These are phyloP conservation scores for Hymenoscyphus fraxineus DNA, from an alignment of 2,329 filamentous ascomycete species.

Conservation along the genomic window DNA sequence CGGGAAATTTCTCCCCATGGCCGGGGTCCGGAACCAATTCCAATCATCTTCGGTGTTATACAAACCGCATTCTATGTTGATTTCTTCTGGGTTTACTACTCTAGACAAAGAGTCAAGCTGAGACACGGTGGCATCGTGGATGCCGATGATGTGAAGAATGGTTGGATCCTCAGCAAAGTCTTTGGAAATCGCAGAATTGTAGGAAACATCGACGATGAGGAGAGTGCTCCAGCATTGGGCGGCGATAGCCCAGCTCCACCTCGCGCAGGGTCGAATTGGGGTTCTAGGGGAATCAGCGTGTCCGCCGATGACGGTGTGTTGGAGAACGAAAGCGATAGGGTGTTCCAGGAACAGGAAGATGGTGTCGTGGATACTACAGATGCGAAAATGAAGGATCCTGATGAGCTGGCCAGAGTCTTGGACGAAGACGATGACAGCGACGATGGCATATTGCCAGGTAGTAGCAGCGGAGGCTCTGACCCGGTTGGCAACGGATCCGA, in stretches of 20 bases:
- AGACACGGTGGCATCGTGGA: constrained; percentile 84
- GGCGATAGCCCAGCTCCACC: constrained; percentile 23
- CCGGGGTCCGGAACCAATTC: constrained; percentile 64
- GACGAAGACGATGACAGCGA: constrained; percentile 48
- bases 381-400: constrained; percentile 63
- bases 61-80: constrained; percentile 89
- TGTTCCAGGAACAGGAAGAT: constrained; percentile 41
- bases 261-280: constrained; percentile 45
- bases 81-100: constrained; percentile 97
- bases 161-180: constrained; percentile 78
- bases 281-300: constrained; percentile 61
- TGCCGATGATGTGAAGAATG: constrained; percentile 78
- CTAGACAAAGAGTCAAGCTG: constrained; percentile 88
- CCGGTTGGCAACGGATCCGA: constrained; percentile 28
- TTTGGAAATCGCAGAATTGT: constrained; percentile 66
- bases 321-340: constrained; percentile 45
- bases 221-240: constrained; percentile 25
- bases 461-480: constrained; percentile 11
- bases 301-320: constrained; percentile 61
- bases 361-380: constrained; percentile 49
- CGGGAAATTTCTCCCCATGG: constrained; percentile 59
- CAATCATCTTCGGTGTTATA: constrained; percentile 80
- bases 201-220: constrained; percentile 26
- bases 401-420: constrained; percentile 58
- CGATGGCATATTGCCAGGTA: constrained; percentile 20